A percentile compares a stretch with the other conserved stretches of the same genome.
phyloP scores from a whole-genome alignment of 78 protist genomes.

The Bigelowiella natans region DNA sequence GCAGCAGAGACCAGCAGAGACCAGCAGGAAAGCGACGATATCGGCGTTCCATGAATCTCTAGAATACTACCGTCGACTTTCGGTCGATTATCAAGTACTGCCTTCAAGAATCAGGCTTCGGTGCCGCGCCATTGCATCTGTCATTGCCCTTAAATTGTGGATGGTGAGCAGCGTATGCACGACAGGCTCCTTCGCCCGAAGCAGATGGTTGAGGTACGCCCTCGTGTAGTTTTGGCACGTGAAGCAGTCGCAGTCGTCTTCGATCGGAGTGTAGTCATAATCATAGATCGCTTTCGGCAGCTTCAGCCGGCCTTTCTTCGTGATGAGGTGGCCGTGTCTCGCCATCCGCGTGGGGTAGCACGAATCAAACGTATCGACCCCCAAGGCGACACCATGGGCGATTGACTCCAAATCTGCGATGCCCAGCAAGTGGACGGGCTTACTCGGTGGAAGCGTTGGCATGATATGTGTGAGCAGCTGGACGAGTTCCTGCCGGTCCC shows the following conservation, averaged over 20 bases:
- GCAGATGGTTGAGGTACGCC: no score
- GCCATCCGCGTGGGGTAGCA: constrained; percentile 27
- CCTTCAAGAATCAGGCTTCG: no score
- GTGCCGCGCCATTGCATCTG: no score
- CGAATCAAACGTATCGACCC: constrained; percentile 28
- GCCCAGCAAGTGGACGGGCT: not conserved
- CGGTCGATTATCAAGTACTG: no score
- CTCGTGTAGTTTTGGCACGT: not conserved
- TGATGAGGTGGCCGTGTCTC: not conserved
- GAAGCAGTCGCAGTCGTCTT: not conserved
- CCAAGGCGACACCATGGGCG: not conserved
- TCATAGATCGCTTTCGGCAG: not conserved
- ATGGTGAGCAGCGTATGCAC: no score
- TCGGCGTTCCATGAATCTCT: no score
- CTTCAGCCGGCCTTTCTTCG: not conserved
- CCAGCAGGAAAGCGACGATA: no score
- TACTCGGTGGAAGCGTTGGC: not conserved
- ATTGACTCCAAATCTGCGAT: not conserved
- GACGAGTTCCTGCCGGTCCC: not conserved
- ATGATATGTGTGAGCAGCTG: not conserved
- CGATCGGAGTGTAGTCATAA: not conserved
- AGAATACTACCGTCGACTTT: no score
- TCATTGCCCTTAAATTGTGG: no score
- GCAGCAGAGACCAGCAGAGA: no score
- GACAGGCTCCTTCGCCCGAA: no score